These are phyloP conservation scores for Coccomyxa sp. DNA, from an alignment of 139 green algal genomes.

Conservation along the genomic window DNA sequence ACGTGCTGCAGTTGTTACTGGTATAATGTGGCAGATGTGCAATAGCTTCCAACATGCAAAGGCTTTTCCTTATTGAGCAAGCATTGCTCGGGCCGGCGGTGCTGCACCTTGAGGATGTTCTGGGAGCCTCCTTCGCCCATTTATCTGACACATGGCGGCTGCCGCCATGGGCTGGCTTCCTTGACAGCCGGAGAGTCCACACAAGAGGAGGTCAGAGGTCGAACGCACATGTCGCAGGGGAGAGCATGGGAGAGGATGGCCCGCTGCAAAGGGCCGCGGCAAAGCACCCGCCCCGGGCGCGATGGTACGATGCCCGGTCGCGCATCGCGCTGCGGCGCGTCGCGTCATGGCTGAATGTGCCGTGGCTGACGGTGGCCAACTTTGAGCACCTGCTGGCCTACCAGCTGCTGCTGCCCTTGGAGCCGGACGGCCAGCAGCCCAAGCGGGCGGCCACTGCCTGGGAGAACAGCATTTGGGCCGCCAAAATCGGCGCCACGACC, in stretches of 20 bases:
- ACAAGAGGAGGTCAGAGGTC: background rate
- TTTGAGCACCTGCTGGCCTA: background rate
- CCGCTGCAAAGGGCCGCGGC: background rate
- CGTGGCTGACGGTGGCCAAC: conserved; percentile 17
- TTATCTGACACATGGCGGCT: background rate
- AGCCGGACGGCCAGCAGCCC: background rate
- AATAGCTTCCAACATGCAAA: no score
- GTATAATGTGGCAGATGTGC: no score
- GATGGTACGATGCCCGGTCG: conserved; percentile 72
- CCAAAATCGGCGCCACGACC: conserved; percentile 54
- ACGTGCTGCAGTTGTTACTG: no score
- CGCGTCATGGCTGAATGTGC: conserved; percentile 67
- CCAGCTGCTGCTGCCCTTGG: conserved; percentile 3
- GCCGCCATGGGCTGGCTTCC: background rate
- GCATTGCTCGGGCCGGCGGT: no score
- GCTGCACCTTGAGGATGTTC: no score
- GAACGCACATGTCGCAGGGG: background rate
- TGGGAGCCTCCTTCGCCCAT: background rate
- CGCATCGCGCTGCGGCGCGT: conserved; percentile 61
- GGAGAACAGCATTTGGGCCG: conserved; percentile 1
- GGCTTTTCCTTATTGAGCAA: no score
- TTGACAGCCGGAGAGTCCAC: background rate
- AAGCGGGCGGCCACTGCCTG: background rate
- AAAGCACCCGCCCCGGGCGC: background rate
- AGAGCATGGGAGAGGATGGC: background rate